Conservation (phyloP, 2,329 filamentous ascomycete species). For the Diatrype stigma region DNA sequence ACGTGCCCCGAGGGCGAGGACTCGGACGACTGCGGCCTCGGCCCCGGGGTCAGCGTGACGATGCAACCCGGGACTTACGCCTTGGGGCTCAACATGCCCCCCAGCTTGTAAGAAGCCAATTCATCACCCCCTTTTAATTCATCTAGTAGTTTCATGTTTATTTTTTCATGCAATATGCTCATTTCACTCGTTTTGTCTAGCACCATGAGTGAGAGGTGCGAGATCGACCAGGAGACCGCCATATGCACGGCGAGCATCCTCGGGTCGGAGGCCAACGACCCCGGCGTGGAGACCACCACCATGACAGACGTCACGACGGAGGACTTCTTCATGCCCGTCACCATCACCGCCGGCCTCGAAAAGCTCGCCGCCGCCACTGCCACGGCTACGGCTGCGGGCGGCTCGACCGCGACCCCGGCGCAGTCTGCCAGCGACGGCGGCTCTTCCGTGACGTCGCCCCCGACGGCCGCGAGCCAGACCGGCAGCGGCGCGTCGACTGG, state of each 20-base stretch:
- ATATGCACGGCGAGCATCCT: constrained; percentile 1
- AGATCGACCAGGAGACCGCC: constrained; percentile 1
- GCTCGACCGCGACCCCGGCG: background rate
- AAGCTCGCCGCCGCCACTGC: background rate
- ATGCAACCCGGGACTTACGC: constrained; percentile 5
- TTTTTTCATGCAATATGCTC: too few relatives aligned
- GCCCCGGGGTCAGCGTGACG: constrained; percentile 4
- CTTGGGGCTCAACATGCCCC: background rate
- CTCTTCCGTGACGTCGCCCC: background rate
- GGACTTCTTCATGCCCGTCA: constrained; percentile 3
- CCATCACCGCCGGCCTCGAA: constrained; percentile 4
- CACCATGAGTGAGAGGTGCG: constrained; percentile 3
- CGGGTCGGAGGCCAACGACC: constrained; percentile 6
- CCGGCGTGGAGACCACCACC: constrained; percentile 1
- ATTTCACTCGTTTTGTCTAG: background rate
- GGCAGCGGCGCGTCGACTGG: background rate
- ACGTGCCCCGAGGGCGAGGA: constrained; percentile 2
- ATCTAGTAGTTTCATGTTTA: too few relatives aligned
- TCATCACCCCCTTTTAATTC: background rate
- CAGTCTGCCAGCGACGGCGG: background rate
- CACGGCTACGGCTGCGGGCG: background rate
- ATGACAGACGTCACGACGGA: constrained; percentile 1
- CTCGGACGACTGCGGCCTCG: constrained; percentile 2
- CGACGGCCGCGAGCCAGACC: background rate
- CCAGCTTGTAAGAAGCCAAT: constrained; percentile 6